phyloP scores from a whole-genome alignment of 2,329 filamentous ascomycete genomes.

The Eurotiales sp. region DNA sequence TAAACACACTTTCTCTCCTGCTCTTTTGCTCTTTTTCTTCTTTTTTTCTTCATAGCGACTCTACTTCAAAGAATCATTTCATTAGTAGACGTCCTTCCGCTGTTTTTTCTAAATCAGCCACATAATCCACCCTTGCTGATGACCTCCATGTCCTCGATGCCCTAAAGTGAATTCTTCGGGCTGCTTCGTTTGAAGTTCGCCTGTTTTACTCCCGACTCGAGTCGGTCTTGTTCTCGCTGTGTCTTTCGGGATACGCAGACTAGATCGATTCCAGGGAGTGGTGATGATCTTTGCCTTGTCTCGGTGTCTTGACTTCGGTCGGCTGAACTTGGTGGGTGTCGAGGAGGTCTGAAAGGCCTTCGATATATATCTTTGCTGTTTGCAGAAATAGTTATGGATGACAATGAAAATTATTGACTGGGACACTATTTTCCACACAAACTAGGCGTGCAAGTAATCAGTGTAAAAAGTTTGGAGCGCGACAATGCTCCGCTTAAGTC shows the following conservation, averaged over 20 bases:
- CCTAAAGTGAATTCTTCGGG: constrained; percentile 74
- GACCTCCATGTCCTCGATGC: constrained; percentile 76
- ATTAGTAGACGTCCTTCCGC: constrained; percentile 93
- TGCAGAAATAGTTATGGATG: no score
- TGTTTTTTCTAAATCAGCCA: constrained; percentile 87
- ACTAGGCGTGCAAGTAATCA: no score
- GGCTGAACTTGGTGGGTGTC: constrained; percentile 71
- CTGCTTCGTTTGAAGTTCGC: constrained; percentile 21
- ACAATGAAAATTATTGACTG: no score
- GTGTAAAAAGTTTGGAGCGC: no score
- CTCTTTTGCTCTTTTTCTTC: constrained; percentile 23
- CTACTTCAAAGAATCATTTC: constrained; percentile 79
- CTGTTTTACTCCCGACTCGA: constrained; percentile 43
- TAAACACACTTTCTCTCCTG: constrained; percentile 20
- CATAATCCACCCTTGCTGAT: constrained; percentile 93
- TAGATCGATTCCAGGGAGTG: constrained; percentile 65
- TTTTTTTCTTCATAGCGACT: constrained; percentile 18
- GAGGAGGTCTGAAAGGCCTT: constrained; percentile 85
- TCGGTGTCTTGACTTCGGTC: constrained; percentile 71
- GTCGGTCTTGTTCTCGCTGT: constrained; percentile 12
- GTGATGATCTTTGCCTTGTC: constrained; percentile 90
- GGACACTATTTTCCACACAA: no score
- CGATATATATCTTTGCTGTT: constrained; percentile 51
- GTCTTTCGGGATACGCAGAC: constrained; percentile 5
- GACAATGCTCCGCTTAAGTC: no score